Evolutionary conservation across 2,329 filamentous ascomycete genomes (phyloP).

Genomic region (Chaetomiaceae sp.): DNA sequence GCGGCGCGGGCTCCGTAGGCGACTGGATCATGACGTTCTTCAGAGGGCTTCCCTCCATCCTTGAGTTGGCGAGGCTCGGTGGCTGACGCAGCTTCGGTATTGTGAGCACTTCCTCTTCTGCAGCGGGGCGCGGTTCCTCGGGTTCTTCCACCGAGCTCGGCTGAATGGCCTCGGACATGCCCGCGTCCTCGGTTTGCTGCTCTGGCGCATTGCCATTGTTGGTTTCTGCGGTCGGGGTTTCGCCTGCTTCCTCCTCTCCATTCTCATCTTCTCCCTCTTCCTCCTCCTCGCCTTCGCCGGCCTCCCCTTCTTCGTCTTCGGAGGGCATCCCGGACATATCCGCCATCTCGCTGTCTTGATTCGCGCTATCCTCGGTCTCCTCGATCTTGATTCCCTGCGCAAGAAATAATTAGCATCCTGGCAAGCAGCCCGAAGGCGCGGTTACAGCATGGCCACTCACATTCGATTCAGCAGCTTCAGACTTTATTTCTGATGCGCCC

Average conservation of each 20-base stretch:
- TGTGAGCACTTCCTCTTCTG: slow-evolving; percentile 21
- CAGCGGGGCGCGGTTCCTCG: slow-evolving; percentile 9
- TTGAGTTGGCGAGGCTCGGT: slow-evolving; percentile 30
- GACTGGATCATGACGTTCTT: slow-evolving; percentile 49
- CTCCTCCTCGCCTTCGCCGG: slow-evolving; percentile 45
- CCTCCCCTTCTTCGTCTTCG: slow-evolving; percentile 47
- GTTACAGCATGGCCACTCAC: slow-evolving; percentile 29
- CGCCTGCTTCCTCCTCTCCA: slow-evolving; percentile 41
- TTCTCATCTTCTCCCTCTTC: slow-evolving; percentile 42
- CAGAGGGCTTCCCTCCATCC: slow-evolving; percentile 47
- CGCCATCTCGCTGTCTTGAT: slow-evolving; percentile 49
- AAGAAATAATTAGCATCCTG: slow-evolving; percentile 12
- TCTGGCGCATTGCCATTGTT: slow-evolving; percentile 27
- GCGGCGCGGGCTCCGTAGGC: slow-evolving; percentile 36
- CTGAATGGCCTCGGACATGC: slow-evolving; percentile 21
- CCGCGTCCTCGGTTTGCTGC: slow-evolving; percentile 28
- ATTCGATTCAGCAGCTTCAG: slow-evolving; percentile 37
- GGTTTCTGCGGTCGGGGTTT: slow-evolving; percentile 36
- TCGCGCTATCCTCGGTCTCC: slow-evolving; percentile 42
- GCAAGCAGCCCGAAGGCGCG: not conserved
- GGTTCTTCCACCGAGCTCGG: slow-evolving; percentile 26
- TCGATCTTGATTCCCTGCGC: slow-evolving; percentile 37
- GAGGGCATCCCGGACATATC: slow-evolving; percentile 46
- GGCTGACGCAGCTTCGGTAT: slow-evolving; percentile 27
- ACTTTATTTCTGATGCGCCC: slow-evolving; percentile 37